Evolutionary conservation across 2,329 filamentous ascomycete species (phyloP).

Genomic region (Capronia coronata): DNA sequence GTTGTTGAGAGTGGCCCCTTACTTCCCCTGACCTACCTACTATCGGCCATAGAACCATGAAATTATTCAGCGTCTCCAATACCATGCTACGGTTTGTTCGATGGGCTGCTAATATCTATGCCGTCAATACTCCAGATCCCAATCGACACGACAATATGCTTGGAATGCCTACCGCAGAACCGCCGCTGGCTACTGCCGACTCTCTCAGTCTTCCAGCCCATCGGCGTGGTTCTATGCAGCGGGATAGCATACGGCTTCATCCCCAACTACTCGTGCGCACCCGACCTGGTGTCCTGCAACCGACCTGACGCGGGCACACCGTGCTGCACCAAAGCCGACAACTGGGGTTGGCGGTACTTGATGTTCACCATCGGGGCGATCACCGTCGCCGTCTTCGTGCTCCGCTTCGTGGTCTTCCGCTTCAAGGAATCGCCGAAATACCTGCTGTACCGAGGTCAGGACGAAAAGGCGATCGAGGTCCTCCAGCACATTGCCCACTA

Average conservation of each 20-base stretch:
- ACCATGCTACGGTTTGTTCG: too few relatives aligned
- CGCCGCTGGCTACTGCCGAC: constrained; percentile 56
- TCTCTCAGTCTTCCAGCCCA: constrained; percentile 60
- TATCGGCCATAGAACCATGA: too few relatives aligned
- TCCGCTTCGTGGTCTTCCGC: constrained; percentile 72
- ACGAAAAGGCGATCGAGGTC: constrained; percentile 62
- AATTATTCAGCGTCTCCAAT: too few relatives aligned
- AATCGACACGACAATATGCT: too few relatives aligned
- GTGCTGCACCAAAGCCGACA: constrained; percentile 46
- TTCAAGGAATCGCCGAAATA: constrained; percentile 54
- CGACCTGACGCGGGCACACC: constrained; percentile 20
- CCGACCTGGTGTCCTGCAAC: constrained; percentile 31
- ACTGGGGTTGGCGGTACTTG: constrained; percentile 74
- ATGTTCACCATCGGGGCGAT: constrained; percentile 61
- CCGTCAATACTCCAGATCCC: too few relatives aligned
- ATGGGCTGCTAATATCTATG: too few relatives aligned
- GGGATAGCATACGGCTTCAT: constrained; percentile 58
- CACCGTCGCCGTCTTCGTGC: constrained; percentile 69
- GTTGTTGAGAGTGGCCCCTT: too few relatives aligned
- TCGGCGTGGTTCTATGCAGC: neutral
- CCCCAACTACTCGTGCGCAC: constrained; percentile 52
- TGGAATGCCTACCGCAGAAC: too few relatives aligned
- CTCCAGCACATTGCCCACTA: constrained; percentile 46
- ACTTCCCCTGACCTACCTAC: too few relatives aligned
- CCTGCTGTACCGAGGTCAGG: constrained; percentile 47